phyloP scores from a whole-genome alignment of 2,329 filamentous ascomycete species.

The Blastomyces silverae region DNA sequence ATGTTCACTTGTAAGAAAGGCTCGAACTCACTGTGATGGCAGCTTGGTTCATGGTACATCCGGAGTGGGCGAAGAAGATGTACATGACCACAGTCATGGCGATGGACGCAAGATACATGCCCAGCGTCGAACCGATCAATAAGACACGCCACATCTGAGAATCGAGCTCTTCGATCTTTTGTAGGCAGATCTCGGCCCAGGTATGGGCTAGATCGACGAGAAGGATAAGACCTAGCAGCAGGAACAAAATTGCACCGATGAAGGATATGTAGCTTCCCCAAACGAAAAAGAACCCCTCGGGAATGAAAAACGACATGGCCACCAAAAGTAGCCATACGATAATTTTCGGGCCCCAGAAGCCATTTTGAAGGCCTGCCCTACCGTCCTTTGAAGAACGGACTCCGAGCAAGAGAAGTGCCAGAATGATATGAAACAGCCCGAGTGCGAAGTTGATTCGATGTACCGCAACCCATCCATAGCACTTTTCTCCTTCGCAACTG shows the following conservation, averaged over 20 bases:
- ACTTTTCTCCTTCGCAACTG: constrained; percentile 80
- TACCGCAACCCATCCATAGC: constrained; percentile 91
- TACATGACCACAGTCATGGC: constrained; percentile 97
- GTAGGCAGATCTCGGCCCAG: constrained; percentile 94
- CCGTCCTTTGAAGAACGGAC: constrained; percentile 81
- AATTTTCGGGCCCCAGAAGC: constrained; percentile 98
- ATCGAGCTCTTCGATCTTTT: constrained; percentile 84
- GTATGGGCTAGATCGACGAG: constrained; percentile 92
- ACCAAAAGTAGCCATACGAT: constrained; percentile 81
- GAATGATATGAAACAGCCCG: constrained; percentile 82
- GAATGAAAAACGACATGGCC: constrained; percentile 90
- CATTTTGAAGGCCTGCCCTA: constrained; percentile 85
- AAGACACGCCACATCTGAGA: constrained; percentile 77
- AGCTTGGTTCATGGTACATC: constrained; percentile 92
- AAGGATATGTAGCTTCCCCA: constrained; percentile 95
- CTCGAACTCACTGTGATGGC: constrained; percentile 63
- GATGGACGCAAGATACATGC: constrained; percentile 86
- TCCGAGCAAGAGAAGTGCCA: constrained; percentile 77
- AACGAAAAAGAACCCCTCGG: constrained; percentile 86
- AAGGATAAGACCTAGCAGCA: constrained; percentile 84
- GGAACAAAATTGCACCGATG: constrained; percentile 81
- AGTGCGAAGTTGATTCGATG: constrained; percentile 98
- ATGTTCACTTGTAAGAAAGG: not conserved
- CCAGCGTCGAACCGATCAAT: constrained; percentile 82
- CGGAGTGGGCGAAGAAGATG: constrained; percentile 77